Percentiles rank a stretch among this genome's conserved stretches.
phyloP scores from a whole-genome alignment of 2,329 filamentous ascomycete genomes.

The Paecilomyces variotii region DNA sequence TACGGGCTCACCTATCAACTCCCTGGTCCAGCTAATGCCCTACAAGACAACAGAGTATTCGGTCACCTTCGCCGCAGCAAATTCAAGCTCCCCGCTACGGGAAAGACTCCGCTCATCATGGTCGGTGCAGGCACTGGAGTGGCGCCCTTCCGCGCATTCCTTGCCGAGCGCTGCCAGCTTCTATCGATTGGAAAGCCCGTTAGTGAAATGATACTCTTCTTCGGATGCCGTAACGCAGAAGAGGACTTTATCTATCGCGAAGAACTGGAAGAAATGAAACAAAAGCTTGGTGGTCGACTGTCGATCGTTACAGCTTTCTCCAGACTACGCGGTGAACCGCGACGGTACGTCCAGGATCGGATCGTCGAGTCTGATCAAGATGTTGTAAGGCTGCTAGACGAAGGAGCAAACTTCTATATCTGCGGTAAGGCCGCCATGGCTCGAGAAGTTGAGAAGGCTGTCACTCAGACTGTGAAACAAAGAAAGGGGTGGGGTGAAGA shows the following conservation, averaged over 20 bases:
- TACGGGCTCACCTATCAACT: constrained; percentile 76
- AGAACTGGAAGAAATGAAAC: constrained; percentile 20
- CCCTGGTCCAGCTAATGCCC: constrained; percentile 78
- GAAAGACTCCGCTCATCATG: constrained; percentile 43
- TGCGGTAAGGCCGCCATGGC: constrained; percentile 31
- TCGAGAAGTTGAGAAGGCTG: constrained; percentile 34
- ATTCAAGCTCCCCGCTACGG: constrained; percentile 69
- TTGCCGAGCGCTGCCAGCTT: constrained; percentile 33
- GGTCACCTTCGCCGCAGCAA: constrained; percentile 91
- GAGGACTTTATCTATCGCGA: constrained; percentile 31
- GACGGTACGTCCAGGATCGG: constrained; percentile 33
- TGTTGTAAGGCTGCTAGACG: constrained; percentile 27
- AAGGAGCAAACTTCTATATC: constrained; percentile 34
- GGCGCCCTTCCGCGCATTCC: constrained; percentile 40
- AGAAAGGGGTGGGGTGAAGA: constrained; percentile 31
- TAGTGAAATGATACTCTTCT: constrained; percentile 35
- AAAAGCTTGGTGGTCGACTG: constrained; percentile 9
- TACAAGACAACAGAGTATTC: constrained; percentile 79
- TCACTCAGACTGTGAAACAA: constrained; percentile 29
- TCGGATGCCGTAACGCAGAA: constrained; percentile 30
- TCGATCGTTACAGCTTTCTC: constrained; percentile 22
- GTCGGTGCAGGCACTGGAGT: constrained; percentile 45
- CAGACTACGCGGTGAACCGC: constrained; percentile 9
- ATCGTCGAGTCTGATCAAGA: constrained; percentile 20
- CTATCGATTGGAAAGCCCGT: constrained; percentile 26